phyloP scores from a whole-genome alignment of 139 green algal genomes.

The Closterium sp. region DNA sequence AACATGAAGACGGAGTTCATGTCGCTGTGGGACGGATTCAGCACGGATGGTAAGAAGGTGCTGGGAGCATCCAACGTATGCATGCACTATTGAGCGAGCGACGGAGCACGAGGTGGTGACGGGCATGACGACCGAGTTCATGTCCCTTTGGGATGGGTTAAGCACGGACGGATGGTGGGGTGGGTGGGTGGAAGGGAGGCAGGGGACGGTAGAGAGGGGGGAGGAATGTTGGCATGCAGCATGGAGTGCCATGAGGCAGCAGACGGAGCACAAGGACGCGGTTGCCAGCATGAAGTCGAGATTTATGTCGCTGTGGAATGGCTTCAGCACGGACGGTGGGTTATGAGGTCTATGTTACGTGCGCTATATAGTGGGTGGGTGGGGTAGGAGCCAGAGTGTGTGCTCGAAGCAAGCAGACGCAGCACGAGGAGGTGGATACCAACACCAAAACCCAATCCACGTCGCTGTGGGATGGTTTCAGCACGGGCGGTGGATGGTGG shows the following conservation, averaged over 20 bases:
- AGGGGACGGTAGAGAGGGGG: too few species aligned
- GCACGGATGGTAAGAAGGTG: constrained; percentile 53
- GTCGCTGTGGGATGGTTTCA: constrained; percentile 93
- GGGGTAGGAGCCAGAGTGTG: too few species aligned
- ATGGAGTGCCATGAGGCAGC: too few species aligned
- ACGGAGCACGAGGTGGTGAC: constrained; percentile 88
- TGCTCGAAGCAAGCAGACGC: constrained; percentile 63
- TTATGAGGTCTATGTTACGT: too few species aligned
- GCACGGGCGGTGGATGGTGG: constrained; percentile 51
- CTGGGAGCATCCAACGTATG: too few species aligned
- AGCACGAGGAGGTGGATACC: constrained; percentile 90
- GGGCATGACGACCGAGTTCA: background rate
- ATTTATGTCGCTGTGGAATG: background rate
- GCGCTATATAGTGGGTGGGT: background rate
- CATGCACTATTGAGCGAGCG: too few species aligned
- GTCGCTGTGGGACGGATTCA: constrained; percentile 93
- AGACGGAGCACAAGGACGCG: constrained; percentile 90
- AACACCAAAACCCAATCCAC: constrained; percentile 96
- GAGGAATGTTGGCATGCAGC: too few species aligned
- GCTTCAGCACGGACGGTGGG: background rate
- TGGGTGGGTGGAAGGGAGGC: too few species aligned
- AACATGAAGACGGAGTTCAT: constrained; percentile 97
- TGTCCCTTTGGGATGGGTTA: constrained; percentile 83
- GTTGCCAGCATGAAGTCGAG: constrained; percentile 47
- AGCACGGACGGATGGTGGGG: constrained; percentile 56